Evolutionary conservation across 805 yeast species (phyloP).

Genomic region (Torulaspora franciscae): DNA sequence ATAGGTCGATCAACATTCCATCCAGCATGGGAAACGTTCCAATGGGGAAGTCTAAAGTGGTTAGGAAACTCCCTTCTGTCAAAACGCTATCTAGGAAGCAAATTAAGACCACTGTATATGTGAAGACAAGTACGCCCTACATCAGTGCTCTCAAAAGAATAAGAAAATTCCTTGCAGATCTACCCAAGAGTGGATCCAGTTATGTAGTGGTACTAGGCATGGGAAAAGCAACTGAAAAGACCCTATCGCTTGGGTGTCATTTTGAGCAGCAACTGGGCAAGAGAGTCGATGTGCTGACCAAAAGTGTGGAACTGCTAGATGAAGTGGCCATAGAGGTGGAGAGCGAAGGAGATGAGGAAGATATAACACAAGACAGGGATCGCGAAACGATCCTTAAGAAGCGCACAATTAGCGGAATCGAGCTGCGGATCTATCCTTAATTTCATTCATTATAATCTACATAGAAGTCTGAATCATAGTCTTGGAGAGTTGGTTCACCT

Average conservation of each 20-base stretch:
- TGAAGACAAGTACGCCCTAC: slow-evolving; percentile 66
- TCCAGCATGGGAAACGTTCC: background rate
- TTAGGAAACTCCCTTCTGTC: slow-evolving; percentile 25
- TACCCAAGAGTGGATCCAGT: slow-evolving; percentile 41
- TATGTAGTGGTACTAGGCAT: slow-evolving; percentile 62
- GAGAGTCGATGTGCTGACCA: slow-evolving; percentile 58
- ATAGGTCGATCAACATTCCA: background rate
- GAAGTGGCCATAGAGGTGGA: slow-evolving; percentile 44
- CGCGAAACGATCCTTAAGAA: slow-evolving; percentile 33
- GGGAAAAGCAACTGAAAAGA: slow-evolving; percentile 67
- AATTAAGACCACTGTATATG: slow-evolving; percentile 48
- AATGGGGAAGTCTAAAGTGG: slow-evolving; percentile 9
- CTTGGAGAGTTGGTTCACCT: background rate
- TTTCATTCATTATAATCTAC: slow-evolving; percentile 1
- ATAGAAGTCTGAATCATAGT: slow-evolving; percentile 2
- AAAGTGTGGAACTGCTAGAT: slow-evolving; percentile 64
- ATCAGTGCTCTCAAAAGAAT: slow-evolving; percentile 67
- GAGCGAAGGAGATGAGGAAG: slow-evolving; percentile 21
- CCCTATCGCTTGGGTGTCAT: slow-evolving; percentile 56
- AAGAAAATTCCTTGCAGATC: slow-evolving; percentile 45
- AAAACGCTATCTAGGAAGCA: slow-evolving; percentile 38
- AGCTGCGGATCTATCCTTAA: slow-evolving; percentile 37
- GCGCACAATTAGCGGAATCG: slow-evolving; percentile 42
- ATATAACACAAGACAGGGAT: slow-evolving; percentile 32
- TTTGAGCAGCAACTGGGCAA: slow-evolving; percentile 49